phyloP scores from a whole-genome alignment of 108 stramenopile genomes.

The Nitzschia sp. region DNA sequence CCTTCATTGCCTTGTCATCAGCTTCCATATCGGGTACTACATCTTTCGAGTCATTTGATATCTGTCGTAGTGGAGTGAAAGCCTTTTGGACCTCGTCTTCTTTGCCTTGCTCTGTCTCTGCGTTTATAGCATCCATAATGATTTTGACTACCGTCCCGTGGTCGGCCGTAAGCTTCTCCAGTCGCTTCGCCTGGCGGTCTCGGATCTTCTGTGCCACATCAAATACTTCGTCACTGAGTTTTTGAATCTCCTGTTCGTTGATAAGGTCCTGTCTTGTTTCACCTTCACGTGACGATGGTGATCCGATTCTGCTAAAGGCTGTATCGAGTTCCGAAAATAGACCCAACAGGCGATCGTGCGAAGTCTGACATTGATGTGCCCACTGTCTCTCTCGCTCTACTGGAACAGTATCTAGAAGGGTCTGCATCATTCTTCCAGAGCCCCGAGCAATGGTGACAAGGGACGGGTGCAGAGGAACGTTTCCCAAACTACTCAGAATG shows the following conservation, averaged over 20 bases:
- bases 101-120: slow-evolving; percentile 38
- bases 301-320: slow-evolving; percentile 61
- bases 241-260: slow-evolving; percentile 63
- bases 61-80: slow-evolving; percentile 66
- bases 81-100: slow-evolving; percentile 62
- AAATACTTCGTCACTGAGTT: slow-evolving; percentile 56
- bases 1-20: slow-evolving; percentile 58
- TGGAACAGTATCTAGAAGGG: slow-evolving; percentile 83
- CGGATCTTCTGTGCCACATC: slow-evolving; percentile 50
- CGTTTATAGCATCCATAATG: slow-evolving; percentile 56
- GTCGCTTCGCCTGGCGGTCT: slow-evolving; percentile 57
- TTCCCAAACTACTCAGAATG: slow-evolving; percentile 50
- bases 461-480: slow-evolving; percentile 62
- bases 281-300: slow-evolving; percentile 60
- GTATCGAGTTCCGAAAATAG: slow-evolving; percentile 62
- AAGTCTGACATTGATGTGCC: slow-evolving; percentile 71
- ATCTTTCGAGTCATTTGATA: slow-evolving; percentile 62
- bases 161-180: slow-evolving; percentile 58
- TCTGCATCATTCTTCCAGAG: slow-evolving; percentile 78
- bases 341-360: slow-evolving; percentile 60
- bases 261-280: slow-evolving; percentile 56
- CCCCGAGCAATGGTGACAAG: slow-evolving; percentile 70
- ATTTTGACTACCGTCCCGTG: slow-evolving; percentile 67
- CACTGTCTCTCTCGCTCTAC: slow-evolving; percentile 76
- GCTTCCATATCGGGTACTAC: slow-evolving; percentile 68